A percentile compares a stretch with the other conserved stretches of the same genome.
Evolutionary conservation across 2,329 filamentous ascomycete species (phyloP).

Genomic region (Hymenoscyphus scutula): DNA sequence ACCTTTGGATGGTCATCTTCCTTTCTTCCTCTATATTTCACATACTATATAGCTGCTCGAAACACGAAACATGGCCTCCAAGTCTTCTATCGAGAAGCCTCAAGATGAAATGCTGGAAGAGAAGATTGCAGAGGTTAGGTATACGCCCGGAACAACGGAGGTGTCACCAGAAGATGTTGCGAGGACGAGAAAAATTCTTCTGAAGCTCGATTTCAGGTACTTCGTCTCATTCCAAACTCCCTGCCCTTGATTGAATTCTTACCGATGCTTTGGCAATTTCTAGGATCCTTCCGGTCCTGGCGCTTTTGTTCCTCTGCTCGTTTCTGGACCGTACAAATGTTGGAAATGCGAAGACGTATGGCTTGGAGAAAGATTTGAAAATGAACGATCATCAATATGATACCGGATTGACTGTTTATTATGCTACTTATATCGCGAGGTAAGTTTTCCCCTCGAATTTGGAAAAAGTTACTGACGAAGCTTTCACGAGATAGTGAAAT

Average conservation of each 20-base stretch:
- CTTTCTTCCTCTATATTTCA: background rate
- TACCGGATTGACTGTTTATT: conserved; percentile 62
- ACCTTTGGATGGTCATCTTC: background rate
- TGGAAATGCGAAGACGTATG: conserved; percentile 66
- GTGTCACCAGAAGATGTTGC: conserved; percentile 17
- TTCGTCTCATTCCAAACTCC: conserved; percentile 6
- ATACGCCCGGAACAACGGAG: background rate
- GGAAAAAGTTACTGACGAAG: conserved; percentile 5
- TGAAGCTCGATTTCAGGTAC: conserved; percentile 55
- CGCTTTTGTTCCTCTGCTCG: conserved; percentile 63
- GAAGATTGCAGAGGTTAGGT: background rate
- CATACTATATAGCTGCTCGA: background rate
- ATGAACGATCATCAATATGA: conserved; percentile 63
- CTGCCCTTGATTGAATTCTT: background rate
- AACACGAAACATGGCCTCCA: background rate
- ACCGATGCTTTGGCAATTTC: conserved; percentile 10
- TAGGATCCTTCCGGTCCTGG: conserved; percentile 62
- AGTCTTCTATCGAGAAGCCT: background rate
- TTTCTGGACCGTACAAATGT: conserved; percentile 70
- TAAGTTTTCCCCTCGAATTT: conserved; percentile 29
- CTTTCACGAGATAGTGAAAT: conserved; percentile 43
- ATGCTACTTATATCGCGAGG: conserved; percentile 62
- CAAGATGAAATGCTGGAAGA: conserved; percentile 1
- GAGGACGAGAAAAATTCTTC: conserved; percentile 46
- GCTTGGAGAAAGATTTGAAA: conserved; percentile 55